Conservation (phyloP, 306 rosid genomes). For the Casuarina equisetifolia region DNA sequence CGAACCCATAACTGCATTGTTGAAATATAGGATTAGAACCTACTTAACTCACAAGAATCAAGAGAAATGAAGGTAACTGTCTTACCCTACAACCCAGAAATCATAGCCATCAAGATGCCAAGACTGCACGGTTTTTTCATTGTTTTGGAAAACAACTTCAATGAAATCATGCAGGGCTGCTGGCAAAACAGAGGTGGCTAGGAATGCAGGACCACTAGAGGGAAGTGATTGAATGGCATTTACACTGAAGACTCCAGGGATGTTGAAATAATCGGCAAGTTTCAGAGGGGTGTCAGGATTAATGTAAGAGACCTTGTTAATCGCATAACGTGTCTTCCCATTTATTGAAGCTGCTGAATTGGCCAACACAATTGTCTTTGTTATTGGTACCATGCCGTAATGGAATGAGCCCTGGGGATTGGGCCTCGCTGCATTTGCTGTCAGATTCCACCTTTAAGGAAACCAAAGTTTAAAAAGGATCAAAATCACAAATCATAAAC, state of each 20-base stretch:
- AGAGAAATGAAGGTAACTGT: conserved; percentile 9
- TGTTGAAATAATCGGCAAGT: conserved; percentile 96
- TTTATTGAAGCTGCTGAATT: conserved; percentile 74
- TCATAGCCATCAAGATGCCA: conserved; percentile 97
- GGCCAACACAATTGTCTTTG: conserved; percentile 62
- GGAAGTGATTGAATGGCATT: conserved; percentile 62
- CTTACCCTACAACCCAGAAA: conserved; percentile 96
- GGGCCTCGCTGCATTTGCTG: conserved; percentile 98
- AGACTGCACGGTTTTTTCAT: conserved; percentile 73
- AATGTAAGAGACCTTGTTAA: conserved; percentile 68
- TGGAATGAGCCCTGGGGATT: conserved; percentile 98
- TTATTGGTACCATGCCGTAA: conserved; percentile 72
- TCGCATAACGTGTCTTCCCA: conserved; percentile 78
- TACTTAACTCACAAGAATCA: not conserved
- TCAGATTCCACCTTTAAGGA: conserved; percentile 84
- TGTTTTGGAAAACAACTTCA: conserved; percentile 86
- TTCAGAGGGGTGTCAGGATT: conserved; percentile 89
- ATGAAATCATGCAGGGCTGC: conserved; percentile 74
- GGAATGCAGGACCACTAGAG: conserved; percentile 47
- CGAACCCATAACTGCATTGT: conserved; percentile 63
- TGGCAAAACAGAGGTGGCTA: conserved; percentile 63
- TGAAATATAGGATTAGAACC: conserved; percentile 25
- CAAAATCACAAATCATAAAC: conserved; percentile 13
- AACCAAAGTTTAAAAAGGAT: conserved; percentile 11
- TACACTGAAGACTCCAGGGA: conserved; percentile 66